A percentile compares a stretch with the other conserved stretches of the same genome.
Evolutionary conservation across 805 yeast genomes (phyloP).

Genomic region (Saccharomycopsis sp.): DNA sequence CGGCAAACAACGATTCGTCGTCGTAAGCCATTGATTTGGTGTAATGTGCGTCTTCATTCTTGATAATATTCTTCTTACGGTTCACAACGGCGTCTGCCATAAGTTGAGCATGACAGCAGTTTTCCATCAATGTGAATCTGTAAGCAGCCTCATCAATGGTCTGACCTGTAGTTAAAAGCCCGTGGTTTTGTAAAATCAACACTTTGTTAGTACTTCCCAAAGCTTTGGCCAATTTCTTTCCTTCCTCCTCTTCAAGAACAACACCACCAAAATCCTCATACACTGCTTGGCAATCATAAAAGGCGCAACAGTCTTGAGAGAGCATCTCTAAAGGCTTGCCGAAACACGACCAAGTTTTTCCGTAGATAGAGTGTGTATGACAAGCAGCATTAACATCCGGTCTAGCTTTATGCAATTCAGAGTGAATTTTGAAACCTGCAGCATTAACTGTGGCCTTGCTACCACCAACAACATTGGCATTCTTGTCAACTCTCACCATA

Average conservation of each 20-base stretch:
- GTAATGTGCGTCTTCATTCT: slow-evolving; percentile 60
- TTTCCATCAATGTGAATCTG: slow-evolving; percentile 56
- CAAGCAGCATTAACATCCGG: slow-evolving; percentile 70
- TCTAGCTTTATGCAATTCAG: slow-evolving; percentile 58
- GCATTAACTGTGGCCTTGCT: slow-evolving; percentile 53
- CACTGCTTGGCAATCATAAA: slow-evolving; percentile 61
- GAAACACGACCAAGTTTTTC: slow-evolving; percentile 59
- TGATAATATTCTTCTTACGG: slow-evolving; percentile 36
- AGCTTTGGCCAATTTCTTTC: slow-evolving; percentile 52
- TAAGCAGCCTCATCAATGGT: slow-evolving; percentile 75
- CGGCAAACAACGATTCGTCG: slow-evolving; percentile 62
- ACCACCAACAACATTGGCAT: slow-evolving; percentile 56
- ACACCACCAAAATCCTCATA: slow-evolving; percentile 73
- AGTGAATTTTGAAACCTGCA: slow-evolving; percentile 67
- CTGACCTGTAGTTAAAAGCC: slow-evolving; percentile 60
- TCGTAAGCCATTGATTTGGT: slow-evolving; percentile 56
- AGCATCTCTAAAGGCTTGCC: slow-evolving; percentile 70
- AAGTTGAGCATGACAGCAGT: slow-evolving; percentile 59
- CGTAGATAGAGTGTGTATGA: slow-evolving; percentile 60
- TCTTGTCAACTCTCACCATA: slow-evolving; percentile 56
- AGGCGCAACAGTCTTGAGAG: slow-evolving; percentile 68
- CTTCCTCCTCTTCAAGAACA: slow-evolving; percentile 62
- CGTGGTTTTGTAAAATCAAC: slow-evolving; percentile 65
- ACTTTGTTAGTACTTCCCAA: slow-evolving; percentile 49
- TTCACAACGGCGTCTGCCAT: slow-evolving; percentile 49